These are phyloP conservation scores for Symbiotaphrina buchneri DNA, from an alignment of 495 filamentous ascomycete species.

Conservation along the genomic window DNA sequence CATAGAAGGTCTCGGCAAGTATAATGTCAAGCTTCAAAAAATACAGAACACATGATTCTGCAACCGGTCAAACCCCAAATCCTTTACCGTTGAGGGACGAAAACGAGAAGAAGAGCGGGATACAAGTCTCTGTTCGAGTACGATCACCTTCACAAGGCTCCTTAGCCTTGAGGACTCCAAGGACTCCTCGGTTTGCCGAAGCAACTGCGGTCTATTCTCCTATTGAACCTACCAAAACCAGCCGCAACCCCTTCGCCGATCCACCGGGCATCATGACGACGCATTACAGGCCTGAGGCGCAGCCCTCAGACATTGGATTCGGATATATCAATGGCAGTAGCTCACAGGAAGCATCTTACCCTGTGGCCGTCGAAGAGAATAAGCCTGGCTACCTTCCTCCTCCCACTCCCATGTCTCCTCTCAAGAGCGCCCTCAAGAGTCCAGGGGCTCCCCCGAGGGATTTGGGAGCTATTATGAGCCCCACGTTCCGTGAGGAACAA, in stretches of 20 bases:
- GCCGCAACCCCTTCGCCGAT: conserved; percentile 44
- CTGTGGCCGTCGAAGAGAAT: conserved; percentile 20
- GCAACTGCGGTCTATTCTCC: conserved; percentile 76
- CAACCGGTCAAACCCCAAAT: conserved; percentile 7
- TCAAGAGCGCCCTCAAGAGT: conserved; percentile 71
- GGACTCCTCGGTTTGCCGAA: conserved; percentile 77
- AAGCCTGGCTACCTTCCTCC: conserved; percentile 19
- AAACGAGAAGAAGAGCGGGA: no score
- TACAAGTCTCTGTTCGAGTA: no score
- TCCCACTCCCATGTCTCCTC: conserved; percentile 45
- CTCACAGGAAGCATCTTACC: conserved; percentile 22
- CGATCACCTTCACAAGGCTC: no score
- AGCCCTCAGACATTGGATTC: conserved; percentile 73
- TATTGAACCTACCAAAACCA: conserved; percentile 29
- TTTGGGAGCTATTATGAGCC: conserved; percentile 48
- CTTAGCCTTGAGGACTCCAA: conserved; percentile 55
- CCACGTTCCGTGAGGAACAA: conserved; percentile 74
- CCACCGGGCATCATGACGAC: conserved; percentile 23
- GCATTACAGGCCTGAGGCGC: conserved; percentile 33
- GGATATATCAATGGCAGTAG: conserved; percentile 53
- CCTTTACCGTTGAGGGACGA: no score
- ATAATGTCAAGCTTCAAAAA: no score
- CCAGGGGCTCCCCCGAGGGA: conserved; percentile 55
- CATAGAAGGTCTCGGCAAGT: no score
- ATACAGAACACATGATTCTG: no score